A percentile compares a stretch with the other conserved stretches of the same genome.
Conservation (phyloP, 1,284 basidiomycete genomes). For the Boletus coffeatus region DNA sequence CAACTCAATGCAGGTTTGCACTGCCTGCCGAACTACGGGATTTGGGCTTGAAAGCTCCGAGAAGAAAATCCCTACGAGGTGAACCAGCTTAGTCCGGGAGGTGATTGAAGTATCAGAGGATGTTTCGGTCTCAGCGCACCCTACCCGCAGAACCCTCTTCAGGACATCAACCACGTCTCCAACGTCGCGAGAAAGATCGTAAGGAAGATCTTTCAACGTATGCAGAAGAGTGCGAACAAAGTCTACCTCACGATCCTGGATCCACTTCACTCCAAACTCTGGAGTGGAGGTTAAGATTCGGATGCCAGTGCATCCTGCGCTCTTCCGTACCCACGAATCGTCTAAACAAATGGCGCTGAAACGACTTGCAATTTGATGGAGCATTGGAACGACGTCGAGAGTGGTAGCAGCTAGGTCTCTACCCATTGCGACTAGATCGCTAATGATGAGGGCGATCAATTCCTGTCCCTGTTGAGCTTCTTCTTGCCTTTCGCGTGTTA, state of each 20-base stretch:
- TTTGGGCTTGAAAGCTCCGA: slow-evolving; percentile 89
- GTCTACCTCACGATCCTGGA: slow-evolving; percentile 87
- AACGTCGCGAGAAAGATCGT: slow-evolving; percentile 82
- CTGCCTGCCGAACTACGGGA: slow-evolving; percentile 79
- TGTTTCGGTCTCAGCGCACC: slow-evolving; percentile 50
- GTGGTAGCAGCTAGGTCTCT: slow-evolving; percentile 39
- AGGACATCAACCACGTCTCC: slow-evolving; percentile 79
- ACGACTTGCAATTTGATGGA: slow-evolving; percentile 76
- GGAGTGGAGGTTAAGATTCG: slow-evolving; percentile 71
- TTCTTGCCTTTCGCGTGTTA: slow-evolving; percentile 59
- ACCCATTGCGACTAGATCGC: slow-evolving; percentile 60
- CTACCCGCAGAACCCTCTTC: slow-evolving; percentile 69
- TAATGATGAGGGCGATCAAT: slow-evolving; percentile 58
- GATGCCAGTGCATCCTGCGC: slow-evolving; percentile 83
- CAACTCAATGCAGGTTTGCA: slow-evolving; percentile 79
- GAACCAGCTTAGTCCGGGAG: slow-evolving; percentile 49
- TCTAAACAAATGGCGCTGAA: slow-evolving; percentile 85
- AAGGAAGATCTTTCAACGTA: slow-evolving; percentile 93
- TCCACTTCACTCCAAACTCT: slow-evolving; percentile 75
- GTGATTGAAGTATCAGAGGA: slow-evolving; percentile 37
- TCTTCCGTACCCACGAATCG: slow-evolving; percentile 83
- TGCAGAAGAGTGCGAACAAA: slow-evolving; percentile 90
- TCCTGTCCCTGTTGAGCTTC: slow-evolving; percentile 58
- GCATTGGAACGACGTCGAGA: slow-evolving; percentile 56
- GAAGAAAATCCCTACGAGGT: slow-evolving; percentile 83